phyloP scores from a whole-genome alignment of 305 asterid genomes.

The Rubia tinctorum region DNA sequence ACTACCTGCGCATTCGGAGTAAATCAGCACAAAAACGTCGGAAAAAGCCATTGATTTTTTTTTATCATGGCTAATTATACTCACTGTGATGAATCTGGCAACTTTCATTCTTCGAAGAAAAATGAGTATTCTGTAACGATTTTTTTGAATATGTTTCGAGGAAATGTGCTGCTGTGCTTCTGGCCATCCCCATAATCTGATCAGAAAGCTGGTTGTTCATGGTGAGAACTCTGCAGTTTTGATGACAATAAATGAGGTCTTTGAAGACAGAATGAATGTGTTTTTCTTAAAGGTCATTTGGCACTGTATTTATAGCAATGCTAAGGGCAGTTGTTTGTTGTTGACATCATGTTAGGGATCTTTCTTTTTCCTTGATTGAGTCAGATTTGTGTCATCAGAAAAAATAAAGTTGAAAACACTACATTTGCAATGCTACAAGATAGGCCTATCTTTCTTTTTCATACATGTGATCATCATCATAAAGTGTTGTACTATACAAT shows the following conservation, averaged over 20 bases:
- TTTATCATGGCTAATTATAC: not conserved
- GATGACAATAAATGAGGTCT: too few relatives aligned
- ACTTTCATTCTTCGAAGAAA: not conserved
- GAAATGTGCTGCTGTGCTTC: constrained; percentile 6
- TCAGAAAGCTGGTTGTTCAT: constrained; percentile 1
- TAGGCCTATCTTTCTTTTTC: not conserved
- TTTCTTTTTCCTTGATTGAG: not conserved
- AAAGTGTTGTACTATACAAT: too few relatives aligned
- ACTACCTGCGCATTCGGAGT: not conserved
- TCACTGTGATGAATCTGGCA: not conserved
- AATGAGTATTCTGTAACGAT: not conserved
- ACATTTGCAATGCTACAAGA: not conserved
- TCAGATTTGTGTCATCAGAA: constrained; percentile 4
- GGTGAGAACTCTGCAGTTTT: not conserved
- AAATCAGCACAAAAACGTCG: not conserved
- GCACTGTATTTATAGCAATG: not conserved
- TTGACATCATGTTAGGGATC: not conserved
- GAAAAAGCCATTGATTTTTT: not conserved
- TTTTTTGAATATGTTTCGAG: not conserved
- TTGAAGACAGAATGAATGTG: not conserved
- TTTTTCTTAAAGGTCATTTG: not conserved
- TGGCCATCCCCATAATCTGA: not conserved
- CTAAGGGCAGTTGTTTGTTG: not conserved
- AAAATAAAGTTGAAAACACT: not conserved
- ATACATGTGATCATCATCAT: not conserved